A percentile compares a stretch with the other conserved stretches of the same genome.
These are phyloP conservation scores for Penicillium digitatum DNA, from an alignment of 2,329 filamentous ascomycete genomes.

Conservation along the genomic window DNA sequence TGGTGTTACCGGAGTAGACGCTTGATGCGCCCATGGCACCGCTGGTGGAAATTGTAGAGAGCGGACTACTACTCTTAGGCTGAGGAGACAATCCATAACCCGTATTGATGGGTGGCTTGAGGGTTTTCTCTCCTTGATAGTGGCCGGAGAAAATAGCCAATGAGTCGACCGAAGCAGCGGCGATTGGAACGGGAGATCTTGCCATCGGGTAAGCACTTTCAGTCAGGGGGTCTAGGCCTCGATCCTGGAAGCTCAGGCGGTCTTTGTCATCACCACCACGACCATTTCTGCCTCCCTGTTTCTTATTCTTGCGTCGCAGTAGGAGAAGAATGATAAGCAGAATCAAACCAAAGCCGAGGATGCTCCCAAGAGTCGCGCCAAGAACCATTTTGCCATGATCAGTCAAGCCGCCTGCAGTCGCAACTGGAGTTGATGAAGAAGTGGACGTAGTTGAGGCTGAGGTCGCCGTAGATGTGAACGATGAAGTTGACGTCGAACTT, in stretches of 20 bases:
- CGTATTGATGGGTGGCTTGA: slow-evolving; percentile 23
- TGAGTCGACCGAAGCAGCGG: slow-evolving; percentile 37
- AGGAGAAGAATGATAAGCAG: slow-evolving; percentile 69
- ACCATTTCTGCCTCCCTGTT: slow-evolving; percentile 41
- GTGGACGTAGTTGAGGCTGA: slow-evolving; percentile 30
- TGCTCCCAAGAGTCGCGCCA: slow-evolving; percentile 76
- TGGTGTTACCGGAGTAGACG: slow-evolving; percentile 19
- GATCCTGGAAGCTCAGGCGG: slow-evolving; percentile 44
- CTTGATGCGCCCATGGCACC: slow-evolving; percentile 22
- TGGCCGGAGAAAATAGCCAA: slow-evolving; percentile 42
- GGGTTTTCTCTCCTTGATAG: slow-evolving; percentile 31
- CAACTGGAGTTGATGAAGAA: slow-evolving; percentile 30
- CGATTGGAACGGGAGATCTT: slow-evolving; percentile 37
- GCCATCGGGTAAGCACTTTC: slow-evolving; percentile 45
- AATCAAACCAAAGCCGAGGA: slow-evolving; percentile 67
- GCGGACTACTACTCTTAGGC: slow-evolving; percentile 25
- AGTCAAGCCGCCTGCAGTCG: slow-evolving; percentile 32
- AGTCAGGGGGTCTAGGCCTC: slow-evolving; percentile 44
- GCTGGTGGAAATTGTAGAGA: slow-evolving; percentile 32
- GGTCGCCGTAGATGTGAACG: slow-evolving; percentile 32
- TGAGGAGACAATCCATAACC: slow-evolving; percentile 20
- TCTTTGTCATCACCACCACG: slow-evolving; percentile 56
- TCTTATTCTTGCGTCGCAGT: slow-evolving; percentile 50
- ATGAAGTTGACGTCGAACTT: slow-evolving; percentile 29
- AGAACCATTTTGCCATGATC: slow-evolving; percentile 57